Evolutionary conservation across 192 early-diverging fungal species (phyloP).

Genomic region (Linderina pennispora): DNA sequence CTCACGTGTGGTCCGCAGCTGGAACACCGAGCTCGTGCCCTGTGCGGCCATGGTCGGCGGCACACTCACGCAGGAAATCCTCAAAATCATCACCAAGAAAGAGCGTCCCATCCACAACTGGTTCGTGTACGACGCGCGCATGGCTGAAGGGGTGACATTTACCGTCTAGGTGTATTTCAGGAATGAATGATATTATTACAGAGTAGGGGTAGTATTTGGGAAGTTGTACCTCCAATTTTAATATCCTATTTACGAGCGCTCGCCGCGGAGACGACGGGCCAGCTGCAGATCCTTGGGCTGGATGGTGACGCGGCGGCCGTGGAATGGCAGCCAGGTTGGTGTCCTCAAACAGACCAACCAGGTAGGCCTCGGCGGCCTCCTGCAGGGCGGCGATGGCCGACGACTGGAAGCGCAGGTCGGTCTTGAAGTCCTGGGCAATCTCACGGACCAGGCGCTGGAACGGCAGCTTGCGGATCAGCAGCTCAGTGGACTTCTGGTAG

Average conservation of each 20-base stretch:
- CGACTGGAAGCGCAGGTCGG: slow-evolving; percentile 98
- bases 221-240: no score
- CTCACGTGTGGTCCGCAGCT: slow-evolving; percentile 37
- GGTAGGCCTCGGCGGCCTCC: slow-evolving; percentile 92
- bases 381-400: slow-evolving; percentile 88
- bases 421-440: slow-evolving; percentile 99
- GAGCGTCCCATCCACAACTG: slow-evolving; percentile 82
- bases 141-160: slow-evolving; percentile 42
- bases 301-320: slow-evolving; percentile 99
- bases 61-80: slow-evolving; percentile 80
- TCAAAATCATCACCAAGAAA: slow-evolving; percentile 78
- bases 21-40: slow-evolving; percentile 64
- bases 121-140: slow-evolving; percentile 63
- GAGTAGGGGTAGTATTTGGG: background rate
- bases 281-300: slow-evolving; percentile 99
- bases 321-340: slow-evolving; percentile 96
- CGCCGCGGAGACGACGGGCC: slow-evolving; percentile 90
- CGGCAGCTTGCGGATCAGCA: slow-evolving; percentile 88
- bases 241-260: slow-evolving; percentile 63
- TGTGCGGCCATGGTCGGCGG: slow-evolving; percentile 86
- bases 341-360: slow-evolving; percentile 77
- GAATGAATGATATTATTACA: slow-evolving; percentile 5
- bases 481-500: slow-evolving; percentile 95
- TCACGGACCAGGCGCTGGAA: slow-evolving; percentile 97
- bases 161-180: slow-evolving; percentile 3